phyloP scores from a whole-genome alignment of 768 basidiomycete genomes.

The Lactarius indigo region DNA sequence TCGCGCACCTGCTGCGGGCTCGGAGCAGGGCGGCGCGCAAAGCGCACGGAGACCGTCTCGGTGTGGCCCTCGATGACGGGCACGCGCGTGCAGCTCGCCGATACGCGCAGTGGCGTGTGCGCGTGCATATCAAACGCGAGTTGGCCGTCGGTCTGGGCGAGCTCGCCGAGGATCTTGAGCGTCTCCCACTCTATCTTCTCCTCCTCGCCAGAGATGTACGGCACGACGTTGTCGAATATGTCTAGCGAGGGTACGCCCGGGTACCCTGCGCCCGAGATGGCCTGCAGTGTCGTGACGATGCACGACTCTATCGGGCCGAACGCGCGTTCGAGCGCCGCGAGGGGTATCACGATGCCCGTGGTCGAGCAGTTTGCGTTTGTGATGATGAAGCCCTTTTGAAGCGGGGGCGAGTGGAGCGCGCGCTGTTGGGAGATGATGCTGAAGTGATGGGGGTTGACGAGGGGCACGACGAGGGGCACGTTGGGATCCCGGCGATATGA shows the following conservation, averaged over 20 bases:
- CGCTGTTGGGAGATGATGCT: constrained; percentile 83
- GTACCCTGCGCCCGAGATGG: constrained; percentile 97
- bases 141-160: constrained; percentile 52
- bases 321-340: constrained; percentile 80
- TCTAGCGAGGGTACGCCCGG: constrained; percentile 89
- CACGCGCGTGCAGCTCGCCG: constrained; percentile 92
- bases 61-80: constrained; percentile 95
- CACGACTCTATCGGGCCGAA: constrained; percentile 94
- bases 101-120: constrained; percentile 76
- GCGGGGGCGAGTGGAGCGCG: constrained; percentile 57
- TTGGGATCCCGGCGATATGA: constrained; percentile 89
- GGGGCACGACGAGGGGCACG: constrained; percentile 93
- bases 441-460: constrained; percentile 87
- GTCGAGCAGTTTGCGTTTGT: constrained; percentile 99
- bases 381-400: constrained; percentile 88
- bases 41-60: constrained; percentile 84
- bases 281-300: constrained; percentile 94
- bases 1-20: constrained; percentile 84
- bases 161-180: constrained; percentile 90
- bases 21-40: constrained; percentile 75
- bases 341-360: constrained; percentile 88
- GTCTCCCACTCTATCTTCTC: constrained; percentile 99
- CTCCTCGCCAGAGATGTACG: constrained; percentile 89
- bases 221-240: constrained; percentile 94
- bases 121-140: constrained; percentile 84